phyloP scores from a whole-genome alignment of 139 green algal species.

The Volvox africanus region DNA sequence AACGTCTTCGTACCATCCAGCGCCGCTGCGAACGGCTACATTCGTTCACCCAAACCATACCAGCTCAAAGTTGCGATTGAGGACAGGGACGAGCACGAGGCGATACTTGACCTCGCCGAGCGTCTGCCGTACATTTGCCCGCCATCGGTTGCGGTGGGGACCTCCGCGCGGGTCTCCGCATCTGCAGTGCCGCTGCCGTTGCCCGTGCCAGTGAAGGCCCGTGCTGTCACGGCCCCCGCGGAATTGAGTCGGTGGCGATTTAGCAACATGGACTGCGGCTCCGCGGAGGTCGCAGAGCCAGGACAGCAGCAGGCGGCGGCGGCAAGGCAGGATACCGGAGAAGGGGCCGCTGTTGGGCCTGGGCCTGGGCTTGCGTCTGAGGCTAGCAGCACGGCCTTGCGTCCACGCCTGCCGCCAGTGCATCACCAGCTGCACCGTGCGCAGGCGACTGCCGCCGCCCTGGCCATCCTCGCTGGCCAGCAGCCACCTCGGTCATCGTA shows the following conservation, averaged over 20 bases:
- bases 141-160: not conserved
- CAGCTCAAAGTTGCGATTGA: conserved; percentile 35
- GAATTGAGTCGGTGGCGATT: not conserved
- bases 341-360: not conserved
- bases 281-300: not conserved
- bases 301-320: not conserved
- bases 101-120: conserved; percentile 11
- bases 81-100: conserved; percentile 39
- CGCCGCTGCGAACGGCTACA: not conserved
- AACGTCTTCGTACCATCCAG: not conserved
- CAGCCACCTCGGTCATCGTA: not conserved
- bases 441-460: conserved; percentile 3
- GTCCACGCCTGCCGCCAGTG: not conserved
- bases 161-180: not conserved
- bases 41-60: conserved; percentile 30
- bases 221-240: conserved; percentile 23
- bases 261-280: not conserved
- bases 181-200: not conserved
- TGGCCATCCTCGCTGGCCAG: conserved; percentile 17
- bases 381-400: not conserved
- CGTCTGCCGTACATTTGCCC: conserved; percentile 22
- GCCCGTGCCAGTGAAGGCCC: not conserved
- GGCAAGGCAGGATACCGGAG: not conserved
- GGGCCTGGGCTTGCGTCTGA: not conserved
- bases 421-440: conserved; percentile 23